Evolutionary conservation across 805 yeast species (phyloP), one percentile per base, ranked within the genome.

Genomic region (Candida chilensis): DNA sequence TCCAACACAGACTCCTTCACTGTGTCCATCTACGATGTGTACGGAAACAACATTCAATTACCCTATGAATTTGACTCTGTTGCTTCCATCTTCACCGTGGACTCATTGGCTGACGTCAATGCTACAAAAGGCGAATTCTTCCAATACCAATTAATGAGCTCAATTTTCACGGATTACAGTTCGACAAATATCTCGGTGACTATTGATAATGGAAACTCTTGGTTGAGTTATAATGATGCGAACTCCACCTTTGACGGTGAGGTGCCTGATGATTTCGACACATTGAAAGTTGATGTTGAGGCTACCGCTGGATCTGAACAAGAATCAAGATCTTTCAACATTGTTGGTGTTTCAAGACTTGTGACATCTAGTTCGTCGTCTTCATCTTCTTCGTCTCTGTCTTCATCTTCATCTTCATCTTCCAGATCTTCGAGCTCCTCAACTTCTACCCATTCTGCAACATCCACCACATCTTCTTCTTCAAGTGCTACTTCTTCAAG

Each of bases 211-310:
- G 40, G 52, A 15, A 49, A 52, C 27, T 48, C 52, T 29, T 90
- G 97, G 97, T 60, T 90, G 29, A 41, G 59, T 2, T 87, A 70
- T 48, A 70, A 76, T 49, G 41, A 56, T 27, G 39, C 66, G 8
- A 84, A 81, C 45, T 58, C 69, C 48, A 78, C 94, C 0, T 64
- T 90, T 33, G 50, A 54, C 24, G 98, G 98, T 17, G 47, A 54
- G 12, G 81, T 78, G 14, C 84, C 86, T 3, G 40, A 47, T 4
- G 54, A 63, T 38, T 71, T 77, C 25, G 61, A 64, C 11, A 33
- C 39, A 3, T 35, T 66, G 11, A 29, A 42, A 0, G 57, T 78
- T 17, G 54, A 54, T 2, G 50, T 79, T 18, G 47, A 48, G 5
- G 68, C 76, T 14, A 57, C 54, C 1, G 34, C 47, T 4, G 47